A percentile compares a stretch with the other conserved stretches of the same genome.
Evolutionary conservation across 2,329 filamentous ascomycete species (phyloP).

Genomic region (Sarocladiaceae sp.): DNA sequence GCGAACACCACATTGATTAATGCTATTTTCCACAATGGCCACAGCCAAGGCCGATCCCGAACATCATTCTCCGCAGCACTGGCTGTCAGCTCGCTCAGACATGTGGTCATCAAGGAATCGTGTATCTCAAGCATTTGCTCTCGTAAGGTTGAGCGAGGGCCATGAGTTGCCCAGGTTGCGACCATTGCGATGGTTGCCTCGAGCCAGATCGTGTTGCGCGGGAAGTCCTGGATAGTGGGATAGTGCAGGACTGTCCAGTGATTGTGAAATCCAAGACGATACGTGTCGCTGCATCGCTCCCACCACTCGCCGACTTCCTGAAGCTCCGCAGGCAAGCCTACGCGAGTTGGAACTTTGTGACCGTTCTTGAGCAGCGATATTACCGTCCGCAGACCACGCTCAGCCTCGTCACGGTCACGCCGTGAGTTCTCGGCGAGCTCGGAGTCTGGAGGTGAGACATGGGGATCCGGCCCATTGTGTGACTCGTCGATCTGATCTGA

Average conservation of each 20-base stretch:
- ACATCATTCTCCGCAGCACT: slow-evolving; percentile 3
- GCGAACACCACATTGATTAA: slow-evolving; percentile 33
- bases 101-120: not conserved
- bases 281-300: slow-evolving; percentile 3
- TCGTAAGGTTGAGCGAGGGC: not conserved
- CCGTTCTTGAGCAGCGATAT: not conserved
- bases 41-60: slow-evolving; percentile 18
- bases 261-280: not conserved
- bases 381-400: not conserved
- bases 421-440: not conserved
- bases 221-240: not conserved
- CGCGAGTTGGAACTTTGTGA: slow-evolving; percentile 1
- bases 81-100: not conserved
- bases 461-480: too few species aligned
- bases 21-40: slow-evolving; percentile 26
- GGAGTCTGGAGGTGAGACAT: not conserved
- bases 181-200: slow-evolving; percentile 5
- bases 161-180: not conserved
- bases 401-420: not conserved
- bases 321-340: not conserved
- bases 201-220: not conserved
- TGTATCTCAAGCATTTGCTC: slow-evolving; percentile 2
- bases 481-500: not conserved
- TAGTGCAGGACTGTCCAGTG: slow-evolving; percentile 5
- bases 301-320: not conserved